Evolutionary conservation across 1,139 yeast species (phyloP), one percentile per base, ranked within the genome.

Genomic region (Magnusiomyces tetraspermus): DNA sequence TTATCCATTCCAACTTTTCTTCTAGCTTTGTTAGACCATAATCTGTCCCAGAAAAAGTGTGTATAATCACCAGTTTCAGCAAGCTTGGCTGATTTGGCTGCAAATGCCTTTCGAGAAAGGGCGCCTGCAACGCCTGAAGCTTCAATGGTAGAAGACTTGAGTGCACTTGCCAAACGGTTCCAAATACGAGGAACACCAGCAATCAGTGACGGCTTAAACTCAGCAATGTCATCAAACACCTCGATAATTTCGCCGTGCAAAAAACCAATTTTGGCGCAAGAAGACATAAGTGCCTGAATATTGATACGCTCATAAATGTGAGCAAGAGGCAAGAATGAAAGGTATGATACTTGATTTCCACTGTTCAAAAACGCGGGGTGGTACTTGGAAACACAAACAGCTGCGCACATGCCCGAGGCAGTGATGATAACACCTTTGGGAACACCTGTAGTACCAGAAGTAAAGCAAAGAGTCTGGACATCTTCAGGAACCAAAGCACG

Each of bases 361-460:
- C 26, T 38, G 33, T 17, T 64, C 51, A 31, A 59, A 23, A 4
- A 40, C 17, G 31, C 43, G 13, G n/a, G 48, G 57, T 64, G 65
- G 63, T 59, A 30, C 61, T 49, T 64, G 64, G 65, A 23, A 59
- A 63, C 47, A 62, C 72, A 58, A 51, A 76, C 61, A 10, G 79
- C 80, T 13, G 85, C 73, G n/a, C 77, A 72, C 1, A 80, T 76
- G 59, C 71, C 73, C 43, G 67, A 66, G 53, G 84, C 87, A 6
- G 78, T 71, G 59, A 83, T 69, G 37, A 78, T 76, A 15, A 82
- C 90, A 48, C 90, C 90, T 66, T 84, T 84, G 19, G 90, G 90
- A 48, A 28, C 66, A 19, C 89, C 89, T 2, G 90, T 83, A 22
- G 90, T 82, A 36, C 90, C 90, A 6, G 89, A 82, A 13, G 95